Base-by-base conservation (phyloP, 2,329 filamentous ascomycete species). In the Sporothrix luriei region DNA sequence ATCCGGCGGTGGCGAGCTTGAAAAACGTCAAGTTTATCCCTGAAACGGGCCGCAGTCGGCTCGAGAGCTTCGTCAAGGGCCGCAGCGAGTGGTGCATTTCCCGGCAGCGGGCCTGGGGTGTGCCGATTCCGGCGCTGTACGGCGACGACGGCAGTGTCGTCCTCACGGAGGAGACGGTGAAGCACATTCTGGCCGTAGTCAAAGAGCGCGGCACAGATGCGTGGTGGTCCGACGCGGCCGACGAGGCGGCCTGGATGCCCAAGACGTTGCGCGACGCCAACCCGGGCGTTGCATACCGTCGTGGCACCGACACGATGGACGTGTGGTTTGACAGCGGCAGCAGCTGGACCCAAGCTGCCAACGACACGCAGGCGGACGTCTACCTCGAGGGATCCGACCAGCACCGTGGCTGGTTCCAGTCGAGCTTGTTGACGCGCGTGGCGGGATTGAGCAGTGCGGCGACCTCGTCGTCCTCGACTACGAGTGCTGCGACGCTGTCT, bases 271-370 rank as follows among this genome's bases (percentile, higher is more conserved):
- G 81, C 55, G 78, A 78, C 43, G 81, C 67, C 21, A 24, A 67
- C 11, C 67, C 84, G 16, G 82, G 83, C 19, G 82, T 84, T 10
- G 77, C 81, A 5, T 95, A 90, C 76, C 83, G 86, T 62, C 90
- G 95, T 72, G 94, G 94, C 16, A 91, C 84, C 55, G 95, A 99
- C 76, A 99, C 95, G 0, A 99, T 99, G 95, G 95, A 99, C 78
- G 95, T 99, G 11, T 99, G 95, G 95, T 99, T 99, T 75, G 95
- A 99, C 78, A 98, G 95, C 74, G 95, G 95, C 6, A 97, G 91
- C 65, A 97, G 93, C 76, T 99, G 95, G 95, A 91, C 84, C 4
- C 84, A 87, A 76, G 83, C 81, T 38, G 33, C 46, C 48, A 33
- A 52, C 74, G 78, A 10, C 76, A 78, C 38, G 73, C 89, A 78